Percentiles rank a stretch among this genome's conserved stretches.
Evolutionary conservation across 1,284 basidiomycete genomes (phyloP).

Genomic region (Irpex sp.): DNA sequence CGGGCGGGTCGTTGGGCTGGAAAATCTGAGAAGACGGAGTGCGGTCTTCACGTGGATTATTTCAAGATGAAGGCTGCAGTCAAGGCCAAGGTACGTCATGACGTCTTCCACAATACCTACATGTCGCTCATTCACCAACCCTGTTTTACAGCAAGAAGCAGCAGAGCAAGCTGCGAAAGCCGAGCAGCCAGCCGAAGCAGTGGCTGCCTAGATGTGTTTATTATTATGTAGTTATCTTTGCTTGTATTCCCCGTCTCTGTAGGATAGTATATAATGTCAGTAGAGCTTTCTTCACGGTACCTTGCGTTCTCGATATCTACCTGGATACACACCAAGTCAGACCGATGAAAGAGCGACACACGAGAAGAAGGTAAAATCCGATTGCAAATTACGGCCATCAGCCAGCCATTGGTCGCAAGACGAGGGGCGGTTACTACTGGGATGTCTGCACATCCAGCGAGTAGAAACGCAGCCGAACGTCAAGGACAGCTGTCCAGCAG

Average conservation of each 20-base stretch:
- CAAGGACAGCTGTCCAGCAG: constrained; percentile 22
- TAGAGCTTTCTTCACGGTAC: not conserved
- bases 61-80: constrained; percentile 60
- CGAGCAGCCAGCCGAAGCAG: not conserved
- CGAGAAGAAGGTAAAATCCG: constrained; percentile 20
- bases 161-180: constrained; percentile 1
- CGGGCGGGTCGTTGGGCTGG: constrained; percentile 91
- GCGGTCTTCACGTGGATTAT: constrained; percentile 90
- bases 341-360: not conserved
- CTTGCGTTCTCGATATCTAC: not conserved
- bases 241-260: not conserved
- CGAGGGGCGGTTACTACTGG: constrained; percentile 22
- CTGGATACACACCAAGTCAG: not conserved
- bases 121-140: not conserved
- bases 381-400: constrained; percentile 41
- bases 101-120: not conserved
- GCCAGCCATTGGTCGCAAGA: constrained; percentile 22
- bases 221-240: not conserved
- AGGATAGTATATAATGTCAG: not conserved
- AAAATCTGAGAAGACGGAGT: constrained; percentile 86
- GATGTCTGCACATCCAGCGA: not conserved
- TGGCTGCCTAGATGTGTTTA: not conserved
- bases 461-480: constrained; percentile 24
- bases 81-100: constrained; percentile 23
- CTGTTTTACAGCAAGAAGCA: not conserved